Evolutionary conservation across 306 rosid genomes (phyloP).

Genomic region (Cucurbita moschata): DNA sequence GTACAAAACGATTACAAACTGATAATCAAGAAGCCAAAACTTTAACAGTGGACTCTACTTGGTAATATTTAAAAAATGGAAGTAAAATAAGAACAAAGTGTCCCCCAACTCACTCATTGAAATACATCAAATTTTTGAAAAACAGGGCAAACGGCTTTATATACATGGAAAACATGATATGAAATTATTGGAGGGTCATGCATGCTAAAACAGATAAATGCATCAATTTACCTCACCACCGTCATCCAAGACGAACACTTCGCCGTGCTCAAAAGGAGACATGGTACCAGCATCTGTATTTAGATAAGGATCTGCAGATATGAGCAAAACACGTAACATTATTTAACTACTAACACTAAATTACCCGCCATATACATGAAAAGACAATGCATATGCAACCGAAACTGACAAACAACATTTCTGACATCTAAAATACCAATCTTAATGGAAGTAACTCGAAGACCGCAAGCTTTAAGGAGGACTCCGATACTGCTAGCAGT

Average conservation of each 20-base stretch:
- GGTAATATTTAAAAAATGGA: not conserved
- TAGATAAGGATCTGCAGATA: not conserved
- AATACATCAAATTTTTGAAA: not conserved
- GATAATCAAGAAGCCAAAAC: not conserved
- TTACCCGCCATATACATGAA: not conserved
- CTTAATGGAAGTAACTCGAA: conserved; percentile 8
- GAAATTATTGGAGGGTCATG: not conserved
- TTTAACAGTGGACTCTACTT: not conserved
- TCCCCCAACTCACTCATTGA: not conserved
- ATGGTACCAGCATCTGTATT: conserved; percentile 5
- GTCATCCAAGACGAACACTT: conserved; percentile 3
- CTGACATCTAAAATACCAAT: not conserved
- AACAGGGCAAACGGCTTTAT: not conserved
- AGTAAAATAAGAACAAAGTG: not conserved
- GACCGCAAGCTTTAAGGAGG: conserved; percentile 6
- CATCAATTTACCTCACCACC: conserved; percentile 5
- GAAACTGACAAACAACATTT: not conserved
- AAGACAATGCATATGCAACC: not conserved
- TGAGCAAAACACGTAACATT: not conserved
- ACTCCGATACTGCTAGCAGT: conserved; percentile 8
- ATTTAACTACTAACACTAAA: not conserved
- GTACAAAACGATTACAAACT: not conserved
- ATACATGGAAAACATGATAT: not conserved
- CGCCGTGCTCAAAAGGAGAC: conserved; percentile 5
- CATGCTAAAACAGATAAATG: not conserved